Conservation (phyloP, 345 rosid species). For the Syzygium oleosum region DNA sequence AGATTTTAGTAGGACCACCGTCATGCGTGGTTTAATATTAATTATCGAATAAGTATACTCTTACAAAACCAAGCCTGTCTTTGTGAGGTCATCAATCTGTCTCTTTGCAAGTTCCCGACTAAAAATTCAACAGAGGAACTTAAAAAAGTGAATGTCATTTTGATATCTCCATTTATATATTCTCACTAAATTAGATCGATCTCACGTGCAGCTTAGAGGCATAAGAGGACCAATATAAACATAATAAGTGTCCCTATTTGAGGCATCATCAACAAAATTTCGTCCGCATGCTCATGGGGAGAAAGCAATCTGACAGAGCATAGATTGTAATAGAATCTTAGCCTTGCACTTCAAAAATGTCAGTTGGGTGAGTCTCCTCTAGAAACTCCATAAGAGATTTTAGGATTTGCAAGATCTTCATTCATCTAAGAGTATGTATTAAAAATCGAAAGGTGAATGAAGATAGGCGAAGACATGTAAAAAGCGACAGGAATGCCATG, state of each 20-base stretch:
- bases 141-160: neutral
- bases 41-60: neutral
- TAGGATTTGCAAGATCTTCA: neutral
- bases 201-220: neutral
- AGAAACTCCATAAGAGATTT: neutral
- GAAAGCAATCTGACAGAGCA: neutral
- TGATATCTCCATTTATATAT: neutral
- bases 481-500: no score
- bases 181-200: neutral
- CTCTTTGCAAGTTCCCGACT: conserved; percentile 56
- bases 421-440: neutral
- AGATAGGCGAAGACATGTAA: neutral
- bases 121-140: neutral
- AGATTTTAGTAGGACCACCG: no score
- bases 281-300: neutral
- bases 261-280: neutral
- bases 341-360: neutral
- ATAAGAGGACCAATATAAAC: neutral
- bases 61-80: conserved; percentile 60
- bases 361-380: neutral
- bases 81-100: conserved; percentile 59
- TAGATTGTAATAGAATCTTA: neutral
- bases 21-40: no score
- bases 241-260: neutral
- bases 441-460: neutral